Evolutionary conservation across 2,329 filamentous ascomycete genomes (phyloP), one percentile per base, ranked within the genome.

Genomic region (Fusarium pseudocircinatum): DNA sequence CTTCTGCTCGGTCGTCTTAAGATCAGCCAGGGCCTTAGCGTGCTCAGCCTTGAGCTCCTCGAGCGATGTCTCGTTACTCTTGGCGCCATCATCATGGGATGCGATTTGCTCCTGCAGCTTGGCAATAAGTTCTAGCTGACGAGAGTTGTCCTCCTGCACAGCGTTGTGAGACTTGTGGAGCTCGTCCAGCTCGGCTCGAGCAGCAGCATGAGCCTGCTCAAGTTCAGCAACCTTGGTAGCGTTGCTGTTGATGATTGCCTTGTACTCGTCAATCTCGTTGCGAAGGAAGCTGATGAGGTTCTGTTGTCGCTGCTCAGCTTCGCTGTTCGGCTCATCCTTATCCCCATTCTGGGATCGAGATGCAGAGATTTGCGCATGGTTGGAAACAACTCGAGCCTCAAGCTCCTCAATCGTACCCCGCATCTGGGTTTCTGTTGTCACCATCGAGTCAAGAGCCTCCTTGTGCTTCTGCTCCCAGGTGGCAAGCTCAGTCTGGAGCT

Each of bases 191-290:
- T 96, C 89, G 52, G 87, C 83, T 77, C 90, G 89, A 57, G 93
- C 89, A 32, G 87, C 87, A 37, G 88, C 82, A 79, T 97, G 92
- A 8, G 92, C 89, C 72, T 91, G 84, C 81, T 97, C 94, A 20
- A 97, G 86, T 73, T 93, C 89, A 7, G 90, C 87, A 36, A 97
- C 91, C 76, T 91, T 93, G 43, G 87, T 80, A 18, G 90, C 86
- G 76, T 95, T 94, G 73, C 85, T 87, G 71, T 88, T 87, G 76
- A 97, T 92, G 42, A 93, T 89, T 7, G 87, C 84, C 83, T 93
- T 95, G 83, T 97, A 95, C 79, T 94, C 91, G 58, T 95, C 91
- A 60, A 98, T 92, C 79, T 97, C 92, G 67, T 84, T 87, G 70
- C 93, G 92, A 46, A 98, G 83, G 49, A 85, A 86, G 40, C 86